Base-by-base conservation (phyloP, 2,329 filamentous ascomycete genomes). In the Apiospora aurea region DNA sequence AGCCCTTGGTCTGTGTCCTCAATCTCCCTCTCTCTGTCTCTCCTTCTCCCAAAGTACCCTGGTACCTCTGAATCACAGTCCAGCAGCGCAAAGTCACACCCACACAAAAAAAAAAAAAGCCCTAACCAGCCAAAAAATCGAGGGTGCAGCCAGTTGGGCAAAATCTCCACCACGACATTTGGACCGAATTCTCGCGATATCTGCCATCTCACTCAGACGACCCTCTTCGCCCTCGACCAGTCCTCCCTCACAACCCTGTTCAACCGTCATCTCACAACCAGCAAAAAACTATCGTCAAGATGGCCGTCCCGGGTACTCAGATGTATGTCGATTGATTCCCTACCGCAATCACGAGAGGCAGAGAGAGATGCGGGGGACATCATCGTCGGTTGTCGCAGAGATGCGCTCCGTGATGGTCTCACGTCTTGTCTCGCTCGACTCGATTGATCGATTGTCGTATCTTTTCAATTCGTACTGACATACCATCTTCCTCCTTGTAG, bases 241-340 rank as follows among this genome's bases (percentile, higher is more conserved):
- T 79, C 77, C 79, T 75, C 78, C 80, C 81, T 79, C 78, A 80
- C 78, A 77, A 76, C 75, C 77, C 76, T 75, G 76, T 69, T 75
- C 74, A 74, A 75, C 75, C 57, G 68, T 69, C 78, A 80, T 76
- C 76, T 71, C 72, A 73, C 66, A 73, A 67, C 43, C 70, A 69
- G 73, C 73, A 74, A 68, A 76, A 73, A 75, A 77, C 79, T 78
- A 78, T 74, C 81, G 82, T 83, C 86, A 90, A 84, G 78, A 90
- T 90, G 88, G 87, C 88, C 85, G 84, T 86, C 82, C 86, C 88
- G 78, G 88, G 88, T 82, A 83, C 87, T 82, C 88, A 90, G 83
- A 90, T 90, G 88, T 90, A 84, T 88, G 88, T 86, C 74, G 66
- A 68, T 46, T 68, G 41, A 68, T 47, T 68, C 41, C 43, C 43